Evolutionary conservation across 345 rosid species (phyloP).

Genomic region (Conringia planisiliqua): DNA sequence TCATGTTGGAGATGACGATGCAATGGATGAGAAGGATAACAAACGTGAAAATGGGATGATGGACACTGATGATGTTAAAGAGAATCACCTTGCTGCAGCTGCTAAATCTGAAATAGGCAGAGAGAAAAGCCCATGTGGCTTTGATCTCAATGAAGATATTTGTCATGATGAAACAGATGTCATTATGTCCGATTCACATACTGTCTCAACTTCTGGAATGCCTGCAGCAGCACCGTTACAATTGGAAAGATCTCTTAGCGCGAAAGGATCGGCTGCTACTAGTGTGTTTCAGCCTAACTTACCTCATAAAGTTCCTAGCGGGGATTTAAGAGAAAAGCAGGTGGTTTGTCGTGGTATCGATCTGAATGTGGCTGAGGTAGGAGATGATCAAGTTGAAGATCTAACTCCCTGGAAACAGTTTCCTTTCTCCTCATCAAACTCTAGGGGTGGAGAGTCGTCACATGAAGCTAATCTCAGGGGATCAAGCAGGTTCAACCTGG

Average conservation of each 20-base stretch:
- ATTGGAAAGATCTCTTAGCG: slow-evolving; percentile 63
- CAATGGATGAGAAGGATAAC: slow-evolving; percentile 34
- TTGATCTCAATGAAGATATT: slow-evolving; percentile 86
- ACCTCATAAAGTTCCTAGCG: slow-evolving; percentile 56
- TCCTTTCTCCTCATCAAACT: slow-evolving; percentile 49
- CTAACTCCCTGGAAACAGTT: slow-evolving; percentile 43
- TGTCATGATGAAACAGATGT: slow-evolving; percentile 70
- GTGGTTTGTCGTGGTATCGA: slow-evolving; percentile 59
- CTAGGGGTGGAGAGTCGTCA: slow-evolving; percentile 60
- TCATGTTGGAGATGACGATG: slow-evolving; percentile 33
- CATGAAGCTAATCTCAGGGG: slow-evolving; percentile 54
- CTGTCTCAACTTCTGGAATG: slow-evolving; percentile 49
- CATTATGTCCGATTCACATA: slow-evolving; percentile 43
- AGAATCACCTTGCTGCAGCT: slow-evolving; percentile 53
- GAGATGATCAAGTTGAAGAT: slow-evolving; percentile 60
- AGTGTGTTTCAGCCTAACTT: slow-evolving; percentile 73
- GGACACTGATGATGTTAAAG: slow-evolving; percentile 46
- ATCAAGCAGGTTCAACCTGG: slow-evolving; percentile 64
- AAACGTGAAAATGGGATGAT: slow-evolving; percentile 38
- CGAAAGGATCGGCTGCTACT: slow-evolving; percentile 74
- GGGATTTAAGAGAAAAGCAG: slow-evolving; percentile 42
- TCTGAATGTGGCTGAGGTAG: slow-evolving; percentile 77
- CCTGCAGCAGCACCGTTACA: slow-evolving; percentile 66
- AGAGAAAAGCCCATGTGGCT: slow-evolving; percentile 58
- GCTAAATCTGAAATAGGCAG: slow-evolving; percentile 45